Percentiles rank a stretch among this genome's conserved stretches.
These are phyloP conservation scores for Leishmania turanica DNA, from an alignment of 208 protist species.

Conservation along the genomic window DNA sequence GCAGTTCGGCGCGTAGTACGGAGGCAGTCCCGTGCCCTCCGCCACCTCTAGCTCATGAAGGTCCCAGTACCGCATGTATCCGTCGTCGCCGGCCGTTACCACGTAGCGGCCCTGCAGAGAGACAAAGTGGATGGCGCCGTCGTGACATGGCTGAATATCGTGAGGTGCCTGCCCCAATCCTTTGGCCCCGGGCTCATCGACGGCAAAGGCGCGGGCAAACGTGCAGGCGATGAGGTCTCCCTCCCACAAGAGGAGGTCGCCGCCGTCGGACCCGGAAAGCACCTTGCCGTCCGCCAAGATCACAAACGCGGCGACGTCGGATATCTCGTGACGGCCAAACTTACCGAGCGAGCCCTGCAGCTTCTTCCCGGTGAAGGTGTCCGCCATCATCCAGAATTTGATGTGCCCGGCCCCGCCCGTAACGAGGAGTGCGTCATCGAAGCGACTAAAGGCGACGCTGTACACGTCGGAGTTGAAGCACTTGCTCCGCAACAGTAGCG, in stretches of 20 bases:
- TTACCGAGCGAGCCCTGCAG: constrained; percentile 97
- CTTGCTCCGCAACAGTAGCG: constrained; percentile 95
- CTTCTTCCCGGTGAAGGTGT: constrained; percentile 98
- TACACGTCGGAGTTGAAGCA: constrained; percentile 96
- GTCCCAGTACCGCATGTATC: constrained; percentile 96
- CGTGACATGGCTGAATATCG: constrained; percentile 62
- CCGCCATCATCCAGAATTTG: constrained; percentile 98
- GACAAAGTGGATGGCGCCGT: constrained; percentile 92
- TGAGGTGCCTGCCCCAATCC: constrained; percentile 36
- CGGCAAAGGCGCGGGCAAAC: constrained; percentile 64
- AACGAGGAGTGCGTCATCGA: constrained; percentile 91
- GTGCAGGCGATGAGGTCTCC: constrained; percentile 95
- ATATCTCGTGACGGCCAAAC: constrained; percentile 98
- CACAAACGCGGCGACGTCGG: constrained; percentile 93
- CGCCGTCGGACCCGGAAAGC: constrained; percentile 94
- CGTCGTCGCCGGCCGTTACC: constrained; percentile 96
- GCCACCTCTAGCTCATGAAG: constrained; percentile 91
- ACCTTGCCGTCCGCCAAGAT: constrained; percentile 96
- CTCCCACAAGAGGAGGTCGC: constrained; percentile 97
- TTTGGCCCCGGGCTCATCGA: constrained; percentile 22
- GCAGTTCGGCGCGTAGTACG: constrained; percentile 76
- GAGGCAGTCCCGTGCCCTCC: constrained; percentile 83
- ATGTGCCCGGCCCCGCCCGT: constrained; percentile 96
- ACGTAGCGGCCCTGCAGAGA: constrained; percentile 73
- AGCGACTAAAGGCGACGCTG: constrained; percentile 93